A percentile compares a stretch with the other conserved stretches of the same genome.
phyloP scores from a whole-genome alignment of 371 early-diverging fungal species.

The Apophysomyces elegans region DNA sequence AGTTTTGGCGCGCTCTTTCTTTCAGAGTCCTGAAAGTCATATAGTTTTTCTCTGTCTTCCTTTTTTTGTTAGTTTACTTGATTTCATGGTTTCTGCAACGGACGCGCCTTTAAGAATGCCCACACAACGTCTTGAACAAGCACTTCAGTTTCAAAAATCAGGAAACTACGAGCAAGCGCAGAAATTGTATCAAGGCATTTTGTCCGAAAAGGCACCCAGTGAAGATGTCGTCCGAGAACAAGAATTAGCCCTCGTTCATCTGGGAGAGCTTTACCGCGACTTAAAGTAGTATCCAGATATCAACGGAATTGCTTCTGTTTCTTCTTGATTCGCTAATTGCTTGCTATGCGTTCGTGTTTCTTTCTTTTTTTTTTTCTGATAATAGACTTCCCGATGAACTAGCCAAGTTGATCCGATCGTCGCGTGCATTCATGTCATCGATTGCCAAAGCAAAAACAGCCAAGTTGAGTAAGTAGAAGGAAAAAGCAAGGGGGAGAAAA shows the following conservation, averaged over 20 bases:
- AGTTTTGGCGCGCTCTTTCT: too few relatives aligned
- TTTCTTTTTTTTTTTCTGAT: background rate
- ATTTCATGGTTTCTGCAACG: constrained; percentile 17
- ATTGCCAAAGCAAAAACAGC: constrained; percentile 97
- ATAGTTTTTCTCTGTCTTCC: too few relatives aligned
- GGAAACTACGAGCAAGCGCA: constrained; percentile 58
- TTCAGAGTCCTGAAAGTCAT: too few relatives aligned
- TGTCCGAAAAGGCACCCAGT: constrained; percentile 35
- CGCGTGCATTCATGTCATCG: constrained; percentile 76
- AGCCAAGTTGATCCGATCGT: constrained; percentile 79
- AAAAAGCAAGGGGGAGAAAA: background rate
- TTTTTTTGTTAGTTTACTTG: too few relatives aligned
- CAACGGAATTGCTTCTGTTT: too few relatives aligned
- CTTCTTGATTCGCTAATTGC: background rate
- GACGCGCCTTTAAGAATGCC: constrained; percentile 17
- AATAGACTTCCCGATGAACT: constrained; percentile 78
- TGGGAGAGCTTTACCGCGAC: constrained; percentile 68
- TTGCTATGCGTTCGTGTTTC: background rate
- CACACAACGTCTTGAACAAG: constrained; percentile 47
- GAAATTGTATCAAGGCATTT: constrained; percentile 55
- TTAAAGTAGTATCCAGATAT: constrained; percentile 46
- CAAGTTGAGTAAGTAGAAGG: constrained; percentile 75
- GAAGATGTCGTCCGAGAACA: constrained; percentile 55
- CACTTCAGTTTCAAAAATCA: constrained; percentile 53
- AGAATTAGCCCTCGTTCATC: constrained; percentile 63